Conservation (phyloP, 2,329 filamentous ascomycete species). For the Lecanicillium sp. region DNA sequence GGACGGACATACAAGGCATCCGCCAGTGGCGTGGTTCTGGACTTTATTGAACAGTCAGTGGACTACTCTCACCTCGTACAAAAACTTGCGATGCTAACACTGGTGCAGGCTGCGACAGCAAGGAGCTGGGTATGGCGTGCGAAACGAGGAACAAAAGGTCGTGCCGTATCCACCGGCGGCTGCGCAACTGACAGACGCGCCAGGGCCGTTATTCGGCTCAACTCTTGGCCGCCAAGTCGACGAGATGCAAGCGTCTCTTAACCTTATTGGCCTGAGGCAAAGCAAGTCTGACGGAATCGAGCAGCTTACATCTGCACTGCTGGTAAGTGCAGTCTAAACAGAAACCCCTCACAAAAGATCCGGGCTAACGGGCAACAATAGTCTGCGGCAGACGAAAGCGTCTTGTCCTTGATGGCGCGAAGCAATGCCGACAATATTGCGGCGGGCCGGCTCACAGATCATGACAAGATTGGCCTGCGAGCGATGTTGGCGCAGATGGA, state of each 20-base stretch:
- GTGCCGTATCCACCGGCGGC: constrained; percentile 19
- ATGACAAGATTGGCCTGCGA: constrained; percentile 37
- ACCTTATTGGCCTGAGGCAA: constrained; percentile 49
- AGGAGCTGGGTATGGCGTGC: constrained; percentile 28
- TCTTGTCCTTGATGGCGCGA: constrained; percentile 43
- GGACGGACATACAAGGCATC: constrained; percentile 59
- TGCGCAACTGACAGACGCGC: constrained; percentile 11
- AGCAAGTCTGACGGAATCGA: constrained; percentile 41
- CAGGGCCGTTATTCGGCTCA: constrained; percentile 20
- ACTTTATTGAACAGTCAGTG: constrained; percentile 62
- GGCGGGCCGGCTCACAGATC: constrained; percentile 27
- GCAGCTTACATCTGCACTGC: constrained; percentile 50
- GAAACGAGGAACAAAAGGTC: constrained; percentile 21
- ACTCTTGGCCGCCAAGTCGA: constrained; percentile 39
- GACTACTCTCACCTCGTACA: too few species aligned
- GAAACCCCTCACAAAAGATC: neutral
- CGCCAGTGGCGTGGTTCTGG: constrained; percentile 57
- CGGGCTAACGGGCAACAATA: too few species aligned
- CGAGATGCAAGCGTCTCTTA: constrained; percentile 60
- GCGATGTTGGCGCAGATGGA: constrained; percentile 41
- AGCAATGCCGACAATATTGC: constrained; percentile 36
- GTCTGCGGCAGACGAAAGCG: constrained; percentile 35
- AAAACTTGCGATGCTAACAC: constrained; percentile 8
- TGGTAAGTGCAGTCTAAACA: constrained; percentile 44
- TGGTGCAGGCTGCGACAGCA: constrained; percentile 25